Evolutionary conservation across 1,284 basidiomycete genomes (phyloP), one percentile per base, ranked within the genome.

Genomic region (Neolentinus lepideus): DNA sequence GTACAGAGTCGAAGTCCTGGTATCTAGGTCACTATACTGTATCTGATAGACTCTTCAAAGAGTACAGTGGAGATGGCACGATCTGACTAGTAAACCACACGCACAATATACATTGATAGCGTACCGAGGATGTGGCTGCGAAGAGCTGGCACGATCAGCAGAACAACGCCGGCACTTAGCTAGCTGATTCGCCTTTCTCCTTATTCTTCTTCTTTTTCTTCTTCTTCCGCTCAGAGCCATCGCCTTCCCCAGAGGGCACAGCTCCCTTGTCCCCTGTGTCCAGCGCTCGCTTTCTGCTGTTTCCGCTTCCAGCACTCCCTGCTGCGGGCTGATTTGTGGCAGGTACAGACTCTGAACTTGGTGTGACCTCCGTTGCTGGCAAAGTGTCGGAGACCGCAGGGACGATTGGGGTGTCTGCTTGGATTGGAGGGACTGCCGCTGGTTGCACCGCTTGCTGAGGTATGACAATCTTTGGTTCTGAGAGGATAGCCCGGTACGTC

Each of bases 401-500:
- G n/a, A n/a, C n/a, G n/a, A n/a, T n/a, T n/a, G 11, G 12, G 51
- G 29, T 22, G 25, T 16, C n/a, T 12, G 51, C 6, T 52, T 29
- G 51, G 16, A 10, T 10, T 19, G 9, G 14, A 24, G 38, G 3
- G 21, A 36, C 16, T 3, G 31, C 52, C 3, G 31, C 54, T n/a
- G 25, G 33, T 6, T n/a, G 12, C 54, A 26, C 36, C 31, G 2
- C 12, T 38, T 11, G 55, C 43, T 45, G 56, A 8, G 84, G 84
- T 9, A 88, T 68, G 11, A 90, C 75, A 9, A 88, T 65, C 54
- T 67, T 78, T 0, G 88, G 86, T 61, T 88, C 85, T 2, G 88
- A 89, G 16, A 91, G 71, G 0, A 90, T 77, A 0, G 88, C 84
- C 1, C 88, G 78, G 62, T 88, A 90, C 2, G 78, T 81, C 57